A percentile compares a stretch with the other conserved stretches of the same genome.
phyloP scores from a whole-genome alignment of 345 rosid species.

The Luvunga scandens region DNA sequence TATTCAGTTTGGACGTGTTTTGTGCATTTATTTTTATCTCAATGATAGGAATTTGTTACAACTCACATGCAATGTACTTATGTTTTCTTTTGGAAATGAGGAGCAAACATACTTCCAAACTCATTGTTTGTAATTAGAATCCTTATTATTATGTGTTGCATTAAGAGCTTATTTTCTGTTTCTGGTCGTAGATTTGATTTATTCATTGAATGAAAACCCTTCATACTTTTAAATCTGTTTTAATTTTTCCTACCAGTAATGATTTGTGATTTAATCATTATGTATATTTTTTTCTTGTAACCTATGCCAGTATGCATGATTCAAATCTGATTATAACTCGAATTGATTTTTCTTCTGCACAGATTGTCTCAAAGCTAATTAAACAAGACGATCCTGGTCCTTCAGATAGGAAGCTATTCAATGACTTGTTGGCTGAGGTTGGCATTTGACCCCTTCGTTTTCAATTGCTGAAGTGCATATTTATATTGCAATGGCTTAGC shows the following conservation, averaged over 20 bases:
- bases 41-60: background rate
- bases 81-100: background rate
- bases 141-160: background rate
- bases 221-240: background rate
- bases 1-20: background rate
- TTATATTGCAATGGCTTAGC: background rate
- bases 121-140: background rate
- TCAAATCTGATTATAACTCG: background rate
- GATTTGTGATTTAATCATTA: background rate
- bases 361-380: slow-evolving; percentile 63
- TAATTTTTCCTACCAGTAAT: background rate
- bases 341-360: slow-evolving; percentile 18
- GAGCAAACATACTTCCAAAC: background rate
- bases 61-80: background rate
- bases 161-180: background rate
- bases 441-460: slow-evolving; percentile 14
- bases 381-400: slow-evolving; percentile 50
- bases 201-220: background rate
- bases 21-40: background rate
- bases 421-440: slow-evolving; percentile 86
- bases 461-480: background rate
- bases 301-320: background rate
- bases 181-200: background rate
- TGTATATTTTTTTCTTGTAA: background rate
- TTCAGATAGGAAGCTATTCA: slow-evolving; percentile 54